These are phyloP conservation scores for Saccharomycopsis javanensis DNA, from an alignment of 805 yeast genomes.

Conservation along the genomic window DNA sequence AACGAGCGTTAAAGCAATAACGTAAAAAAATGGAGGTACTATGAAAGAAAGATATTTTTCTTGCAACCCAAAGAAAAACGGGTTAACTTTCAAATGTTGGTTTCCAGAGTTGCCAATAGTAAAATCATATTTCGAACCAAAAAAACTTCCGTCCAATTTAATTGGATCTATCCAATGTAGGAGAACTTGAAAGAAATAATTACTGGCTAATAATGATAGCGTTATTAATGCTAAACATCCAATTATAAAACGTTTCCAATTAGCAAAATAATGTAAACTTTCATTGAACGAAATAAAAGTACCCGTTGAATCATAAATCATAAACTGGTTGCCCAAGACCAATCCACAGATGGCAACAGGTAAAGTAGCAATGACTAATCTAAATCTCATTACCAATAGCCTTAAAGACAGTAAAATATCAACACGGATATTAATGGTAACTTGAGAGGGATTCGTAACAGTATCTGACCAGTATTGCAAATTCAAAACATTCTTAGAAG, in stretches of 20 bases:
- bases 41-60: conserved; percentile 41
- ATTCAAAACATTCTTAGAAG: conserved; percentile 25
- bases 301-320: conserved; percentile 29
- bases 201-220: conserved; percentile 32
- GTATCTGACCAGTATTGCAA: conserved; percentile 38
- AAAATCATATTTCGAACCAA: conserved; percentile 44
- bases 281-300: conserved; percentile 36
- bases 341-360: conserved; percentile 52
- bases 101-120: conserved; percentile 38
- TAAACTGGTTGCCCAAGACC: conserved; percentile 47
- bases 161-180: conserved; percentile 44
- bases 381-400: conserved; percentile 61
- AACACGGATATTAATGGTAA: conserved; percentile 28
- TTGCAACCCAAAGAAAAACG: conserved; percentile 60
- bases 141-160: conserved; percentile 30
- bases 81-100: conserved; percentile 36
- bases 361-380: conserved; percentile 63
- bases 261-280: conserved; percentile 34
- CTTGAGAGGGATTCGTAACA: conserved; percentile 5
- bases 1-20: conserved; percentile 38
- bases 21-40: conserved; percentile 48
- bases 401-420: conserved; percentile 55
- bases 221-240: conserved; percentile 25
- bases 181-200: conserved; percentile 29
- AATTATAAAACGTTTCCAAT: conserved; percentile 23